A percentile compares a stretch with the other conserved stretches of the same genome.
phyloP scores from a whole-genome alignment of 1,284 basidiomycete genomes.

The Leccinum fallax region DNA sequence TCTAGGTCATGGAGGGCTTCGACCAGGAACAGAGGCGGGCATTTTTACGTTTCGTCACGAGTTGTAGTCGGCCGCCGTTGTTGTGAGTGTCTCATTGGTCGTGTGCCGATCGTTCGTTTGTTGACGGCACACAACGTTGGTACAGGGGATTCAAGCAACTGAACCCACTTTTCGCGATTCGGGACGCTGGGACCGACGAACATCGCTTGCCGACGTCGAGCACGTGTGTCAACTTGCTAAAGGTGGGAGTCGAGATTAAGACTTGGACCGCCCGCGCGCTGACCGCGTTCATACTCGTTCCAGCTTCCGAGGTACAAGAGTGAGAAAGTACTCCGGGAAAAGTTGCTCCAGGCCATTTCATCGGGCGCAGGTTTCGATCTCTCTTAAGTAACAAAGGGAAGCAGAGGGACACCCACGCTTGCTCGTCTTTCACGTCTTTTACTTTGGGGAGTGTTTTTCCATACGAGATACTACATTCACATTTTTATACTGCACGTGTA shows the following conservation, averaged over 20 bases:
- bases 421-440: not conserved
- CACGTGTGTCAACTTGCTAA: conserved; percentile 87
- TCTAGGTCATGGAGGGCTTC: conserved; percentile 71
- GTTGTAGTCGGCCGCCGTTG: conserved; percentile 85
- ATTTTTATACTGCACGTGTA: conserved; percentile 9
- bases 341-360: conserved; percentile 85
- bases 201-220: conserved; percentile 78
- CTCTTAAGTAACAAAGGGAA: conserved; percentile 49
- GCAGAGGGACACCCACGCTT: not conserved
- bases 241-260: conserved; percentile 46
- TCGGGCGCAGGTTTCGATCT: conserved; percentile 89
- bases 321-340: conserved; percentile 65
- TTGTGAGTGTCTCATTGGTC: conserved; percentile 51
- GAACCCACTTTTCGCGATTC: conserved; percentile 82
- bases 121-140: not conserved
- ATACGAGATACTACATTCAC: not conserved
- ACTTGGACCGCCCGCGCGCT: not conserved
- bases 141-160: conserved; percentile 85
- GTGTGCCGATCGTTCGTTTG: not conserved
- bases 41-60: conserved; percentile 87
- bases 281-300: not conserved
- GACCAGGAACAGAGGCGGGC: conserved; percentile 70
- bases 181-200: conserved; percentile 75
- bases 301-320: conserved; percentile 72
- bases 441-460: not conserved